Conservation (phyloP, 2,329 filamentous ascomycete species). For the Monosporascus cannonballus region DNA sequence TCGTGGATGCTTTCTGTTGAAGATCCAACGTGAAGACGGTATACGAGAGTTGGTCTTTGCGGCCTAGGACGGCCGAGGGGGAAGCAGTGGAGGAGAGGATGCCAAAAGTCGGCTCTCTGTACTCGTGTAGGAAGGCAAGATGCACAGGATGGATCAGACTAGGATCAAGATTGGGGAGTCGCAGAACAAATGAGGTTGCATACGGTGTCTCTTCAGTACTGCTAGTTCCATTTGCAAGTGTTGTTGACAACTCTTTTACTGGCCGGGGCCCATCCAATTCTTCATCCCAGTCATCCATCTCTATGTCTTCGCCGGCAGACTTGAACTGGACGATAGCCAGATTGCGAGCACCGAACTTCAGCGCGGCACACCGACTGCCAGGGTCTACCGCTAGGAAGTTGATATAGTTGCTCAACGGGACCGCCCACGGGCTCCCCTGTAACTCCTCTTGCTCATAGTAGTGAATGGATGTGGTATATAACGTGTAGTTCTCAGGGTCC, state of each 20-base stretch:
- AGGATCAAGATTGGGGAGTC: constrained; percentile 82
- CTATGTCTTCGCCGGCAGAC: constrained; percentile 78
- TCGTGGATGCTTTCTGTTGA: constrained; percentile 87
- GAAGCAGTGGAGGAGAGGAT: constrained; percentile 75
- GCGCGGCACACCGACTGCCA: constrained; percentile 83
- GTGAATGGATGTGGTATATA: constrained; percentile 90
- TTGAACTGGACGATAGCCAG: constrained; percentile 92
- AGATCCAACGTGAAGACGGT: constrained; percentile 94
- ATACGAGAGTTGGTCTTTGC: constrained; percentile 82
- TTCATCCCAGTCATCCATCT: constrained; percentile 86
- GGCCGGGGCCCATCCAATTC: constrained; percentile 66
- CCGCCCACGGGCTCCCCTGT: constrained; percentile 74
- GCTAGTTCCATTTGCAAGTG: constrained; percentile 38
- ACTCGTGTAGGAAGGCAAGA: constrained; percentile 90
- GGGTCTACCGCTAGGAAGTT: constrained; percentile 86
- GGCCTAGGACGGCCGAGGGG: constrained; percentile 70
- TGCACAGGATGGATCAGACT: constrained; percentile 83
- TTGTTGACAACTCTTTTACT: constrained; percentile 37
- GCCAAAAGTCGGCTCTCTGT: constrained; percentile 94
- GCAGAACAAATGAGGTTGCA: constrained; percentile 85
- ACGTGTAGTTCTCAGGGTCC: constrained; percentile 72
- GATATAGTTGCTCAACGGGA: constrained; percentile 66
- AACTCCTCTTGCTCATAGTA: constrained; percentile 96
- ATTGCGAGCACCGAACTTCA: constrained; percentile 85
- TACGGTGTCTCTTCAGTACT: constrained; percentile 65